A percentile compares a stretch with the other conserved stretches of the same genome.
These are phyloP conservation scores for Phoma sp. DNA, from an alignment of 2,329 filamentous ascomycete genomes.

Conservation along the genomic window DNA sequence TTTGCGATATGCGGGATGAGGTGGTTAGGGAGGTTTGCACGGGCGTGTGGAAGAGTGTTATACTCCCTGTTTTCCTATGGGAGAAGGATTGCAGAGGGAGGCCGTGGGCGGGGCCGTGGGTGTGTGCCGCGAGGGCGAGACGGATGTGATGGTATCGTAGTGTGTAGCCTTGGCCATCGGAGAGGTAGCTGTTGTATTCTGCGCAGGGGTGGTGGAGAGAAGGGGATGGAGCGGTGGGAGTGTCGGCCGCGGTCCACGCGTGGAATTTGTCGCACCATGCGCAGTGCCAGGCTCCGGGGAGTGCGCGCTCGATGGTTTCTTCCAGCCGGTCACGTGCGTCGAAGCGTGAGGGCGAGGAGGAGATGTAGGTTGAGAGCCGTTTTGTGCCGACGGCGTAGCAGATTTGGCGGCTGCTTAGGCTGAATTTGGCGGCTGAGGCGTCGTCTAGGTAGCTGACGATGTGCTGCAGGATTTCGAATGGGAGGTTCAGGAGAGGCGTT, in stretches of 20 bases:
- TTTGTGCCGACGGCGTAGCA: conserved; percentile 40
- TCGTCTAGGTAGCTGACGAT: conserved; percentile 36
- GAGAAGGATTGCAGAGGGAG: conserved; percentile 29
- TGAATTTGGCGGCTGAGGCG: conserved; percentile 34
- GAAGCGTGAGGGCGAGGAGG: conserved; percentile 21
- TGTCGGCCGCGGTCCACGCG: conserved; percentile 17
- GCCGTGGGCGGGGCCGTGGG: conserved; percentile 33
- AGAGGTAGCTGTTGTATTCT: conserved; percentile 38
- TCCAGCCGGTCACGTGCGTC: conserved; percentile 34
- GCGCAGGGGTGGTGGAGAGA: conserved; percentile 26
- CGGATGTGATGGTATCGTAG: conserved; percentile 41
- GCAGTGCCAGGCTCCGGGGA: conserved; percentile 44
- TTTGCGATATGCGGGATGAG: too few species aligned
- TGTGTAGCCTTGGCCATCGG: conserved; percentile 24
- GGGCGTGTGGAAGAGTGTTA: conserved; percentile 24
- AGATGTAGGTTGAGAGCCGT: conserved; percentile 27
- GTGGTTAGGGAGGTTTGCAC: too few species aligned
- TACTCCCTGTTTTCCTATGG: conserved; percentile 13
- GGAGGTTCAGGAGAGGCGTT: conserved; percentile 33
- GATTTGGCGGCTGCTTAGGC: conserved; percentile 34
- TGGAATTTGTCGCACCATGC: conserved; percentile 47
- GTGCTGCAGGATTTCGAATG: conserved; percentile 41
- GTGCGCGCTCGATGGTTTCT: conserved; percentile 41
- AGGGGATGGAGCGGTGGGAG: conserved; percentile 22
- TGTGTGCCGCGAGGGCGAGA: conserved; percentile 31